Base-by-base conservation (phyloP, 2,329 filamentous ascomycete species). In the Knoxdaviesia proteae region DNA sequence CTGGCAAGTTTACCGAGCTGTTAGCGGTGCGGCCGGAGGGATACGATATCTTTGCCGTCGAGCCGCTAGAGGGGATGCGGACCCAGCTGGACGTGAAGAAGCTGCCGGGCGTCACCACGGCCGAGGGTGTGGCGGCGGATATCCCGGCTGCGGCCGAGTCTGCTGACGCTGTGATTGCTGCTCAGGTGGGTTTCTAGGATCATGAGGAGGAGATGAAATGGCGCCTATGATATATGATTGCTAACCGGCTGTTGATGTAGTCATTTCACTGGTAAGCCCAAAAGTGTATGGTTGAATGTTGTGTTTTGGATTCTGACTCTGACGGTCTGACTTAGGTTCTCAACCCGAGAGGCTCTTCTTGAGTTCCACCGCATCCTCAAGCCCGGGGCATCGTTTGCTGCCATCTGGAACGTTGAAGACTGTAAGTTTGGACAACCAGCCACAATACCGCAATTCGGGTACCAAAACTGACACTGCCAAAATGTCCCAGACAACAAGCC, bases 401-500 rank as follows among this genome's bases (percentile, higher is more conserved):
- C 81, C 54, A 75, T 84, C 42, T 84, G 80, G 80, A 84, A 83
- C 50, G 62, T 77, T 46, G 78, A 83, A 54, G 74, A 80, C 48
- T 82, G 77, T 77, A 58, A 52, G 67, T 59, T 30, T 29, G 34
- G 6, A 11, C 9, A 10, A 10, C 4, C 20, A 6, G 7, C 29
- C 8, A 38, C 34, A n/a, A 33, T 8, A n/a, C 31, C 32, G 30
- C 34, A 38, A 20, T n/a, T 10, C 5, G 9, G 32, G 20, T 8
- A 9, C 38, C 30, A 6, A 20, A 41, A 36, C 33, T 32, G 6
- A 36, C 39, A 29, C 9, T 6, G n/a, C 10, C 39, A 42, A 7
- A n/a, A 11, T 37, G 8, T 6, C 10, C 32, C 47, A 79, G 74
- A 82, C 54, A 83, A 83, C 54, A 69, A 75, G 40, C 74, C 76